A percentile compares a stretch with the other conserved stretches of the same genome.
phyloP scores from a whole-genome alignment of 78 protist species.

The Cavenderia fasciculata region DNA sequence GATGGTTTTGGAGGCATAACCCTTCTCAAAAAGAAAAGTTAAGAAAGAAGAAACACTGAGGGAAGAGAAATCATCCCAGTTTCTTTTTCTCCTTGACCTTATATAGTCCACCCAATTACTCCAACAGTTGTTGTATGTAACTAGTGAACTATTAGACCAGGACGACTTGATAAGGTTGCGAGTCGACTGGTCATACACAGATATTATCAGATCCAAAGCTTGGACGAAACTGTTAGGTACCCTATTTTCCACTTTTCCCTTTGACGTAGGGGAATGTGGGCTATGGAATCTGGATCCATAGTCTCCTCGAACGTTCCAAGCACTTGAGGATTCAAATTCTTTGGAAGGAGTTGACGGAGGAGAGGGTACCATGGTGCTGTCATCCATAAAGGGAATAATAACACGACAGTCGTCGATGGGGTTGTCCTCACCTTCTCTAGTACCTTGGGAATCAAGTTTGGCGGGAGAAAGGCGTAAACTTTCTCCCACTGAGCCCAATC shows the following conservation, averaged over 20 bases:
- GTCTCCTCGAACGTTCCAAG: neutral
- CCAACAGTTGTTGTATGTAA: too few relatives aligned
- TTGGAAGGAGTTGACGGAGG: neutral
- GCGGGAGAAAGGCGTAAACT: neutral
- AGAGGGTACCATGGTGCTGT: neutral
- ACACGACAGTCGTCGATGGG: neutral
- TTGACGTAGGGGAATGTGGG: neutral
- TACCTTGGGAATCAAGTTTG: neutral
- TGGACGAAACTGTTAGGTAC: neutral
- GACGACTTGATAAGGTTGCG: too few relatives aligned
- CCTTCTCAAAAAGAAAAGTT: too few relatives aligned
- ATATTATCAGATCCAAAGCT: neutral
- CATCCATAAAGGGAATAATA: neutral
- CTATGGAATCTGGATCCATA: neutral
- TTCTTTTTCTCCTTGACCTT: too few relatives aligned
- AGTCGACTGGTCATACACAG: too few relatives aligned
- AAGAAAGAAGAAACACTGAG: too few relatives aligned
- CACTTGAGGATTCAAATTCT: neutral
- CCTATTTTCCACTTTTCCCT: neutral
- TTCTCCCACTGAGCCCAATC: neutral
- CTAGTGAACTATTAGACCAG: too few relatives aligned
- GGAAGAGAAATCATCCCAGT: too few relatives aligned
- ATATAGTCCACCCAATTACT: too few relatives aligned
- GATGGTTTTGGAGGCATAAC: too few relatives aligned
- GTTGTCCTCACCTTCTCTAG: neutral